phyloP scores from a whole-genome alignment of 2,329 filamentous ascomycete species.

The Aspergillus quadricinctus region DNA sequence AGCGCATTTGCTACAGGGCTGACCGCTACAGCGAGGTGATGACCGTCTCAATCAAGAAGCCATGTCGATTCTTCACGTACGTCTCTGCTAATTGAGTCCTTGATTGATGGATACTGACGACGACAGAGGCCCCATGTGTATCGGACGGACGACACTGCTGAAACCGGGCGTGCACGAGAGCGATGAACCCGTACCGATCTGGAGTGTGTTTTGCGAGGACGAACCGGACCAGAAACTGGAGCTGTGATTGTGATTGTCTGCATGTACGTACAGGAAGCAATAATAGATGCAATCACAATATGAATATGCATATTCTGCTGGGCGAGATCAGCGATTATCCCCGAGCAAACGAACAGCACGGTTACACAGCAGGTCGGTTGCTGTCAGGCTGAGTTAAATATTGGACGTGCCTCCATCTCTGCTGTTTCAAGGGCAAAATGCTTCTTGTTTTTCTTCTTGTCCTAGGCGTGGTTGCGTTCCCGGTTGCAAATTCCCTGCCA shows the following conservation, averaged over 20 bases:
- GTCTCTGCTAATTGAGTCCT: neutral
- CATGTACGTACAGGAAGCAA: no score
- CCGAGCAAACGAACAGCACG: no score
- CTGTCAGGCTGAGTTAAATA: no score
- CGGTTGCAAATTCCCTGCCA: no score
- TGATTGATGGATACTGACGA: neutral
- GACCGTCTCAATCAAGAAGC: neutral
- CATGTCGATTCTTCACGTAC: neutral
- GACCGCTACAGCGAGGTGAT: neutral
- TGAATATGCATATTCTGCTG: no score
- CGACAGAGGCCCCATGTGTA: neutral
- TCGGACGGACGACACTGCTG: neutral
- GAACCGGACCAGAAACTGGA: neutral
- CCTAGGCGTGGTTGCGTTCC: neutral
- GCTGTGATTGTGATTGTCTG: neutral
- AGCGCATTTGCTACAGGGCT: no score
- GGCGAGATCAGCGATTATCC: no score
- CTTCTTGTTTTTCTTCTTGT: neutral
- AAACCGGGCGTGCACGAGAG: neutral
- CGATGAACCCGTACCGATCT: neutral
- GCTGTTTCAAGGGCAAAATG: neutral
- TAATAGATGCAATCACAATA: no score
- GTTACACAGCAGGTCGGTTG: no score
- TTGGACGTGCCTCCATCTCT: no score
- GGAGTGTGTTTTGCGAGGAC: constrained; percentile 1